Evolutionary conservation across 2,329 filamentous ascomycete genomes (phyloP), one percentile per base, ranked within the genome.

Genomic region (Colletotrichum caudatum): DNA sequence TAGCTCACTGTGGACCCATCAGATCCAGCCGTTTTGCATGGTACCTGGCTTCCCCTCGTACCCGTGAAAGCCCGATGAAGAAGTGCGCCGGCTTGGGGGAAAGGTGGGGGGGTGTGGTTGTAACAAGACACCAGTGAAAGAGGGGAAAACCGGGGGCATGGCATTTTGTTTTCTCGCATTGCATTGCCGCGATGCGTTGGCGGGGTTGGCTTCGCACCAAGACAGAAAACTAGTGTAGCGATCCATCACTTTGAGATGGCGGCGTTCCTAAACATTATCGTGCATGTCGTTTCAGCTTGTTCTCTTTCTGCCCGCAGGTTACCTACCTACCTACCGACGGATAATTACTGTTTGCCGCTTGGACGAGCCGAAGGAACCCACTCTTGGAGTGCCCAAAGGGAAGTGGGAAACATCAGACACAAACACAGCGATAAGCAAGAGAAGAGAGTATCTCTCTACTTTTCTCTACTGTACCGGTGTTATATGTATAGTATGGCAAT

Each of bases 21-120:
- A 33, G 60, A 39, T 41, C 14, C 60, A 53, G 60, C 35, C 33
- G 46, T n/a, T 29, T 53, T 63, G 20, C 11, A 48, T n/a, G 20
- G n/a, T n/a, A 46, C 18, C n/a, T 3, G 33, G 33, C 37, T 29
- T 53, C 26, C 4, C 48, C 60, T 39, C 56, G 54, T 51, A 63
- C 56, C 69, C 69, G 69, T 72, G 59, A 72, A 69, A 57, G 51
- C 60, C 69, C 69, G 69, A 72, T 64, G 59, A 54, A 64, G 54
- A 63, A 46, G 20, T 41, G 44, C 23, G 35, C 46, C n/a, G 23
- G n/a, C 12, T 23, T 48, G 8, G n/a, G 29, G 2, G 23, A 37
- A 23, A 16, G 60, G 33, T 14, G 23, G 33, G 60, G 60, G 20
- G n/a, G n/a, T n/a, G 41, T 54, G 53, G 33, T 11, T 54, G 39